Conservation (phyloP, 768 basidiomycete genomes). For the Leccinum disarticulatum region DNA sequence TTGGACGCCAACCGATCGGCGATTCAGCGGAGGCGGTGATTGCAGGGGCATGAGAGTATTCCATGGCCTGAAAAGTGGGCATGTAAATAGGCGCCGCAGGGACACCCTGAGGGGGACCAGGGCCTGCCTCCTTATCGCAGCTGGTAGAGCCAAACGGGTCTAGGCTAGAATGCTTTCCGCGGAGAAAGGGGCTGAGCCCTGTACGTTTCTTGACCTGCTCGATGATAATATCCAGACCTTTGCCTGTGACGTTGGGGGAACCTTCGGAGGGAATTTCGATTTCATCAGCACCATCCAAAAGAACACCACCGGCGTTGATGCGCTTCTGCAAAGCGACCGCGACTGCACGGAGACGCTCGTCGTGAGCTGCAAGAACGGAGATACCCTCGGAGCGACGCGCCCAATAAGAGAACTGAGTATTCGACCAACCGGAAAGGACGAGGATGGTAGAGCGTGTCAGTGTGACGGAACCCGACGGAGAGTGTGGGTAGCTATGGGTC, state of each 20-base stretch:
- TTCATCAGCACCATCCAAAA: constrained; percentile 29
- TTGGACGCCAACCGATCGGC: constrained; percentile 29
- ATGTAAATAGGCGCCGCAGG: constrained; percentile 37
- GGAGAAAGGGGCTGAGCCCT: constrained; percentile 47
- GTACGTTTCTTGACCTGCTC: constrained; percentile 50
- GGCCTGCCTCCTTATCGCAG: constrained; percentile 35
- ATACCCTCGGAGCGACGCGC: constrained; percentile 51
- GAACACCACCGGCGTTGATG: constrained; percentile 35
- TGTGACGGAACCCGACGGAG: constrained; percentile 44
- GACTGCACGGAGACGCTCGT: constrained; percentile 41
- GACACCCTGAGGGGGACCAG: constrained; percentile 24
- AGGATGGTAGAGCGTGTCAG: constrained; percentile 49
- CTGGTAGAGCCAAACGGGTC: constrained; percentile 47
- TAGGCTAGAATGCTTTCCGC: constrained; percentile 51
- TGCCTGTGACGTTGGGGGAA: constrained; percentile 45
- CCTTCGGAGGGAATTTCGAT: constrained; percentile 29
- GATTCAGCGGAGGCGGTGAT: constrained; percentile 32
- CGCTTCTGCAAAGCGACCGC: constrained; percentile 42
- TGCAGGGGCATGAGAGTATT: constrained; percentile 36
- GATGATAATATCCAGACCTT: constrained; percentile 49
- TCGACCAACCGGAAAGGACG: constrained; percentile 51
- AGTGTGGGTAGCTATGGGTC: constrained; percentile 38
- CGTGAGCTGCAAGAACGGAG: constrained; percentile 44
- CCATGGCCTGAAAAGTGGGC: constrained; percentile 42
- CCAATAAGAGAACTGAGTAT: constrained; percentile 56